phyloP scores from a whole-genome alignment of 129 eudicot genomes.

The Centella asiatica region DNA sequence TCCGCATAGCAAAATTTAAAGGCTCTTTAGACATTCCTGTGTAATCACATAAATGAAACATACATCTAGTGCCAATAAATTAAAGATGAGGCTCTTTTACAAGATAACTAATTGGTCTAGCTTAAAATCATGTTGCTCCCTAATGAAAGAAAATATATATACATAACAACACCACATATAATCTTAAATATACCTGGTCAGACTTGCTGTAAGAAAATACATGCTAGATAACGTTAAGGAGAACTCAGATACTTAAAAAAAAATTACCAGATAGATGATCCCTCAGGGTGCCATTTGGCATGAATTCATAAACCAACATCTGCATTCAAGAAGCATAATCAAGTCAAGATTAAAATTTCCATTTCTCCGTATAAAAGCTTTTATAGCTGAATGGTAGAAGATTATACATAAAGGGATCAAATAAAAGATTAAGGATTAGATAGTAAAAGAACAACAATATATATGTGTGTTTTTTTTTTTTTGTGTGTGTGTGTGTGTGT shows the following conservation, averaged over 20 bases:
- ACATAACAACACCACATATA: no score
- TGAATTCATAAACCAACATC: slow-evolving; percentile 89
- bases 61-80: background rate
- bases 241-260: slow-evolving; percentile 4
- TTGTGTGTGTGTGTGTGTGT: no score
- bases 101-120: no score
- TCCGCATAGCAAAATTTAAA: slow-evolving; percentile 54
- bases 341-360: background rate
- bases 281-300: slow-evolving; percentile 89
- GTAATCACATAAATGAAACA: background rate
- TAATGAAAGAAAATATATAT: no score
- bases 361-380: background rate
- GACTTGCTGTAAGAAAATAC: background rate
- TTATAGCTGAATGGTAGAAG: background rate
- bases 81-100: background rate
- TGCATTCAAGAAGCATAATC: slow-evolving; percentile 25
- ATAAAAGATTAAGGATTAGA: no score
- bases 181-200: background rate
- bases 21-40: slow-evolving; percentile 56
- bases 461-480: no score
- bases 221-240: background rate
- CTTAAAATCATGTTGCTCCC: no score
- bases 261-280: slow-evolving; percentile 73
- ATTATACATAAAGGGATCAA: background rate
- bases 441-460: no score